Percentiles rank a stretch among this genome's conserved stretches.
These are phyloP conservation scores for Alliaria petiolata DNA, from an alignment of 345 rosid species.

Conservation along the genomic window DNA sequence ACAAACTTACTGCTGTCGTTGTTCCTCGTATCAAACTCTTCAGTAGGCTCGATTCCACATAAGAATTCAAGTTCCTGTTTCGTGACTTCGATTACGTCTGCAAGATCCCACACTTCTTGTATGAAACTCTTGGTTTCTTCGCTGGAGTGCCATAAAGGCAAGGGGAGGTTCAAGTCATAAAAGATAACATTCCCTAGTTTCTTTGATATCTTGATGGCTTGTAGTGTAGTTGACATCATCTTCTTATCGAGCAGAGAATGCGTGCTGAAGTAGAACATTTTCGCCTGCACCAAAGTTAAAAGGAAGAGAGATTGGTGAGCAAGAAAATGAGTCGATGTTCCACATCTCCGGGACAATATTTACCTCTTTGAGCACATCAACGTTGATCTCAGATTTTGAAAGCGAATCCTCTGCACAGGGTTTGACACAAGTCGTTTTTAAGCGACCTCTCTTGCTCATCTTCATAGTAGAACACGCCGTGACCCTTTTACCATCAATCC, in stretches of 20 bases:
- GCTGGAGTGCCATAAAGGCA: conserved; percentile 77
- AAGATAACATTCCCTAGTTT: conserved; percentile 66
- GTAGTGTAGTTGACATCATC: conserved; percentile 65
- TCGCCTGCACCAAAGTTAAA: conserved; percentile 52
- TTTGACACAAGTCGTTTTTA: conserved; percentile 57
- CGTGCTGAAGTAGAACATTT: conserved; percentile 80
- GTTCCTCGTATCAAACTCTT: conserved; percentile 67
- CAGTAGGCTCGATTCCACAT: conserved; percentile 59
- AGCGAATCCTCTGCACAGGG: conserved; percentile 92
- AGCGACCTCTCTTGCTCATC: conserved; percentile 69
- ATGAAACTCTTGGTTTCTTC: conserved; percentile 68
- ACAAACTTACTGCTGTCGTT: conserved; percentile 62
- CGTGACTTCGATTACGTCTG: conserved; percentile 71
- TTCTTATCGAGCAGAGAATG: conserved; percentile 73
- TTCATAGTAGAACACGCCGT: conserved; percentile 74
- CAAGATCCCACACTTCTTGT: conserved; percentile 71
- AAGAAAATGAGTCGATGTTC: conserved; percentile 3
- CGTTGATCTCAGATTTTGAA: conserved; percentile 69
- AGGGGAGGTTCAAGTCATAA: conserved; percentile 78
- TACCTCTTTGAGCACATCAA: conserved; percentile 93
- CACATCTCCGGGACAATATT: not conserved
- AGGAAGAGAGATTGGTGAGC: conserved; percentile 16
- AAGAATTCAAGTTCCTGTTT: conserved; percentile 92
- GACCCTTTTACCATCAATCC: conserved; percentile 53
- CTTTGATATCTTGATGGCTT: conserved; percentile 69